These are phyloP conservation scores for Elongisporangium prolatum DNA, from an alignment of 352 stramenopile species.

Conservation along the genomic window DNA sequence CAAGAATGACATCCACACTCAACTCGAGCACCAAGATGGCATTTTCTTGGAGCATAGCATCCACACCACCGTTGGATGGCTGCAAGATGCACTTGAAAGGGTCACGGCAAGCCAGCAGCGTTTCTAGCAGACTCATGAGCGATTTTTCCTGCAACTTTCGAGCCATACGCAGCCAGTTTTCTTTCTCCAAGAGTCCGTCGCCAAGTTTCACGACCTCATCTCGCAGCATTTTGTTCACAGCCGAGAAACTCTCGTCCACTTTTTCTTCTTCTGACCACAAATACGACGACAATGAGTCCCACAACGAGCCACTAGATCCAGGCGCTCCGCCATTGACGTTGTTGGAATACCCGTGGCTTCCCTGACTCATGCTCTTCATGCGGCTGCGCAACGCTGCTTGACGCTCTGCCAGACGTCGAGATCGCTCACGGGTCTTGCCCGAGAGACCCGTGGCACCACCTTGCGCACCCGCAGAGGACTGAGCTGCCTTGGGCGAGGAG, in stretches of 20 bases:
- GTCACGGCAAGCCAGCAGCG: conserved; percentile 65
- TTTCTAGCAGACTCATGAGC: conserved; percentile 64
- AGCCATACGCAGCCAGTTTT: conserved; percentile 83
- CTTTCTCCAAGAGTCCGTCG: conserved; percentile 74
- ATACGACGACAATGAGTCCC: conserved; percentile 81
- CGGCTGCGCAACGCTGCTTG: conserved; percentile 77
- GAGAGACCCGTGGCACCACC: conserved; percentile 41
- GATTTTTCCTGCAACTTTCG: conserved; percentile 67
- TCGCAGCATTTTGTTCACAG: conserved; percentile 76
- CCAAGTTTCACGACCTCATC: conserved; percentile 68
- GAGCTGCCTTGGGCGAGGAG: conserved; percentile 12
- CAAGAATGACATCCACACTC: conserved; percentile 80
- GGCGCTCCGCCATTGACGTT: conserved; percentile 18
- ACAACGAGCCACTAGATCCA: conserved; percentile 54
- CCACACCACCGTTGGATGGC: conserved; percentile 35
- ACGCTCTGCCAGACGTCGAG: conserved; percentile 69
- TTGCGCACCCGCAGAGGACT: conserved; percentile 4
- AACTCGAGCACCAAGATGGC: conserved; percentile 84
- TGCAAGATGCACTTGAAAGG: conserved; percentile 77
- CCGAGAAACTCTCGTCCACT: conserved; percentile 69
- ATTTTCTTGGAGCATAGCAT: conserved; percentile 88
- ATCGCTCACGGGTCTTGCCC: conserved; percentile 74
- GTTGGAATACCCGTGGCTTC: conserved; percentile 37
- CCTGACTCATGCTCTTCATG: conserved; percentile 76
- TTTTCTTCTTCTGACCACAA: conserved; percentile 83